Conservation (phyloP, 2,329 filamentous ascomycete genomes). For the Huntiella bhutanensis region DNA sequence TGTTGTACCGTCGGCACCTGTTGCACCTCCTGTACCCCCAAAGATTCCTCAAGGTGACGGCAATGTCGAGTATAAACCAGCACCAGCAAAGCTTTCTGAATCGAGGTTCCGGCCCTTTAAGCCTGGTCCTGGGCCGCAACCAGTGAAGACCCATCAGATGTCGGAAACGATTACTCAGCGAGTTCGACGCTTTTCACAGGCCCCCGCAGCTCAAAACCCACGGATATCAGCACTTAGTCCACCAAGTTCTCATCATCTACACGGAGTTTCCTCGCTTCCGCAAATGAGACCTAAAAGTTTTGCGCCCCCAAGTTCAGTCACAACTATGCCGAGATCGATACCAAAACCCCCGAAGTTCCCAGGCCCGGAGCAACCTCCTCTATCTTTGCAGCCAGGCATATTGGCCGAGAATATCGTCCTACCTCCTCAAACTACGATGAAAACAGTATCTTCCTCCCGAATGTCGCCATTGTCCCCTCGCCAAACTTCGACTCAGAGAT, state of each 20-base stretch:
- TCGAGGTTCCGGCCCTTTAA: constrained; percentile 8
- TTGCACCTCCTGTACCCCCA: neutral
- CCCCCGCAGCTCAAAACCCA: too few relatives aligned
- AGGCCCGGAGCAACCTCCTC: neutral
- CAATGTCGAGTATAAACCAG: neutral
- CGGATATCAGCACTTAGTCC: too few relatives aligned
- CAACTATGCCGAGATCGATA: neutral
- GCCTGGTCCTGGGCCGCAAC: neutral
- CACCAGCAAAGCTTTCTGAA: neutral
- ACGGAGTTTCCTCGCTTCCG: too few relatives aligned
- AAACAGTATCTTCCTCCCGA: neutral
- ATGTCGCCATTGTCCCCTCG: too few relatives aligned
- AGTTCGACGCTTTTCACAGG: too few relatives aligned
- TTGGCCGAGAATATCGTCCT: neutral
- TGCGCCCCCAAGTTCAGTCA: neutral
- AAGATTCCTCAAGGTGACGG: neutral
- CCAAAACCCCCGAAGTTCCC: neutral
- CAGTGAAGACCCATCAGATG: neutral
- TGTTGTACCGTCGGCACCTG: neutral
- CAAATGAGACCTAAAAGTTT: too few relatives aligned
- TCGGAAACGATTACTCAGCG: too few relatives aligned
- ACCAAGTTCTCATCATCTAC: too few relatives aligned
- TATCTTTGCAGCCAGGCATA: constrained; percentile 4
- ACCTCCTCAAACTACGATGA: neutral
- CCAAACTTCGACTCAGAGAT: neutral